These are phyloP conservation scores for Cladosporium phlei DNA, from an alignment of 2,329 filamentous ascomycete species.

Conservation along the genomic window DNA sequence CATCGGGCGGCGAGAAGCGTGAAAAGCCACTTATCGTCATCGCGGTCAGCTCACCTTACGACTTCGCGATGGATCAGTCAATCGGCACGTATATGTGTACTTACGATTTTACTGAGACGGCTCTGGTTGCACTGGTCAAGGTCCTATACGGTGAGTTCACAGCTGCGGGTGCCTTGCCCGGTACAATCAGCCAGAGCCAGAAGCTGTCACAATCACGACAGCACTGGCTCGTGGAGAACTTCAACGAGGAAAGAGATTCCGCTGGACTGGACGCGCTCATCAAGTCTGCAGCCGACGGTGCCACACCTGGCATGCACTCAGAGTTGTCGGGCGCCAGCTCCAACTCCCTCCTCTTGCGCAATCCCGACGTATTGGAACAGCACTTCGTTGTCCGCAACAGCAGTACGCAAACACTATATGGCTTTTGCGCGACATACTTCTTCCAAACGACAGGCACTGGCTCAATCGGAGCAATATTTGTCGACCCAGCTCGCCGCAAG, in stretches of 20 bases:
- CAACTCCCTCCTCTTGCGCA: slow-evolving; percentile 69
- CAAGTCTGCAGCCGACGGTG: slow-evolving; percentile 61
- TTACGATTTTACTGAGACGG: slow-evolving; percentile 92
- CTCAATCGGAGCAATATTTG: slow-evolving; percentile 79
- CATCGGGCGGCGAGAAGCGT: slow-evolving; percentile 63
- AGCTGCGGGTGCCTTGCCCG: slow-evolving; percentile 53
- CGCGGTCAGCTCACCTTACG: slow-evolving; percentile 90
- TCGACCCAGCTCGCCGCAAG: slow-evolving; percentile 79
- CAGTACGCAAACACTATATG: slow-evolving; percentile 84
- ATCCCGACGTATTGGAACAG: slow-evolving; percentile 66
- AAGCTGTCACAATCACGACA: slow-evolving; percentile 85
- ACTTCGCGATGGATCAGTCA: slow-evolving; percentile 87
- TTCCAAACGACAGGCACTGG: slow-evolving; percentile 65
- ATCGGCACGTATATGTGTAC: slow-evolving; percentile 93
- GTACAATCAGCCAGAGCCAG: slow-evolving; percentile 79
- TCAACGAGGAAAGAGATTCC: slow-evolving; percentile 72
- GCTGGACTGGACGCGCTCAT: slow-evolving; percentile 71
- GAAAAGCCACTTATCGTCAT: slow-evolving; percentile 87
- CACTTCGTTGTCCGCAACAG: slow-evolving; percentile 94
- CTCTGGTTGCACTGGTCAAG: slow-evolving; percentile 76
- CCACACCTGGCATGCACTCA: slow-evolving; percentile 61
- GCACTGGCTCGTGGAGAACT: slow-evolving; percentile 90
- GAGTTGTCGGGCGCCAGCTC: slow-evolving; percentile 66
- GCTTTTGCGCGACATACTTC: slow-evolving; percentile 86
- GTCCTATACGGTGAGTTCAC: slow-evolving; percentile 73